phyloP scores from a whole-genome alignment of 352 stramenopile species.

The Phytophthora podocarpi region DNA sequence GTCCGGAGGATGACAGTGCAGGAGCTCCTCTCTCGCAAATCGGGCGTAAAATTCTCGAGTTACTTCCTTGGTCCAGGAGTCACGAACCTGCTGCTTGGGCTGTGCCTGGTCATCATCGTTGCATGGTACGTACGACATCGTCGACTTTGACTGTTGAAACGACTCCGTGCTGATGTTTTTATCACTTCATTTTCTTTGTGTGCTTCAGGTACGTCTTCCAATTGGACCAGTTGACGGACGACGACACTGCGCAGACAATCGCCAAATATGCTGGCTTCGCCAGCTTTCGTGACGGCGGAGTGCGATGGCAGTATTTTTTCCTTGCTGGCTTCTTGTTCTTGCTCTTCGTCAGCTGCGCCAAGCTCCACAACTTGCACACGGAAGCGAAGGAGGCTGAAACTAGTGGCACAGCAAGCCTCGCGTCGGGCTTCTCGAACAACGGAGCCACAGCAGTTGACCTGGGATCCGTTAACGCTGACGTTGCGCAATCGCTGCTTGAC shows the following conservation, averaged over 20 bases:
- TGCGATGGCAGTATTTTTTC: slow-evolving; percentile 73
- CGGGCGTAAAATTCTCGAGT: slow-evolving; percentile 33
- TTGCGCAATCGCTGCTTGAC: slow-evolving; percentile 36
- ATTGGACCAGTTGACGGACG: slow-evolving; percentile 44
- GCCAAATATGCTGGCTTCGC: slow-evolving; percentile 66
- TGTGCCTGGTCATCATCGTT: slow-evolving; percentile 55
- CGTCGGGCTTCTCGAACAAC: slow-evolving; percentile 19
- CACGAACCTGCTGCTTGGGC: slow-evolving; percentile 47
- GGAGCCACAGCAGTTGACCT: slow-evolving; percentile 28
- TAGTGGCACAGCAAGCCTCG: slow-evolving; percentile 9
- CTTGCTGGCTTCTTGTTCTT: slow-evolving; percentile 62
- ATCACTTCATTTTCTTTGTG: neutral
- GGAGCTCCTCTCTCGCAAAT: slow-evolving; percentile 44
- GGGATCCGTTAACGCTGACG: slow-evolving; percentile 31
- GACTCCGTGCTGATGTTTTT: neutral
- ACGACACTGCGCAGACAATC: slow-evolving; percentile 36
- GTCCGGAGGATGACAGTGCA: slow-evolving; percentile 63
- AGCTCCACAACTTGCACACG: slow-evolving; percentile 70
- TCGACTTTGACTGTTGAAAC: neutral
- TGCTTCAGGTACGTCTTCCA: slow-evolving; percentile 59
- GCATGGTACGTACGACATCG: slow-evolving; percentile 38
- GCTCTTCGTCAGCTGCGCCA: slow-evolving; percentile 63
- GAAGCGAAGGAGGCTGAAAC: slow-evolving; percentile 14
- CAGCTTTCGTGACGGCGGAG: slow-evolving; percentile 48
- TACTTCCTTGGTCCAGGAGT: slow-evolving; percentile 53